Base-by-base conservation (phyloP, 208 protist genomes). In the Crithidia thermophila region DNA sequence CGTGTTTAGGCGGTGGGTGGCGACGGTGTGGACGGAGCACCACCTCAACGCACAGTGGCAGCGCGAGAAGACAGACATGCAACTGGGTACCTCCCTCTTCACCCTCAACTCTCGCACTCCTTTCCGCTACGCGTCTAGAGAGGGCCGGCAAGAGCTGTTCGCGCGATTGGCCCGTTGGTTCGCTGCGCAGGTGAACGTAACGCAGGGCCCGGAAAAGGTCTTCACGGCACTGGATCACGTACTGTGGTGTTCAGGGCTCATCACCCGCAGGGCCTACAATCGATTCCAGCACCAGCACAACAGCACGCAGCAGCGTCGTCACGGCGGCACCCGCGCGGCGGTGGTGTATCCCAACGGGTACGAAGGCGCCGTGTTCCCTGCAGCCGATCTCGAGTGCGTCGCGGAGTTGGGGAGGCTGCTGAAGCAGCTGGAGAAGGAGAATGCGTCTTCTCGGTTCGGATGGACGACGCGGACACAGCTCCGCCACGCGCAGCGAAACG, bases 1-100 rank as follows among this genome's bases (percentile, higher is more conserved):
- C 33, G 69, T 94, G 27, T 93, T 70, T 52, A 50, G 65, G 5
- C 50, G 27, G 43, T 23, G 37, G 34, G 66, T 75, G 33, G 64
- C 59, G 1, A 57, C 46, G 10, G 72, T 88, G 34, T 95, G 86
- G 84, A 71, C 53, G 4, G 84, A 87, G 50, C 74, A 89, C 28
- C 85, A 95, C 59, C 72, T 83, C 33, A 72, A 47, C 23, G 87
- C 85, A n/a, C 87, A 95, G 73, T 92, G 85, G 85, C 75, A 95
- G 28, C 51, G 63, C 13, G 65, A 82, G 31, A 87, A 84, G 56
- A 60, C 71, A 4, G 31, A 64, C 4, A 43, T 74, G 1, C 49
- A 39, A 21, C 53, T 70, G 1, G 25, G 71, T 31, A 57, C 58
- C 18, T 49, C 67, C 13, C n/a, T 82, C 6, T 79, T 90, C 39